Conservation (phyloP, 2,329 filamentous ascomycete species). For the Clonostachys sp. region DNA sequence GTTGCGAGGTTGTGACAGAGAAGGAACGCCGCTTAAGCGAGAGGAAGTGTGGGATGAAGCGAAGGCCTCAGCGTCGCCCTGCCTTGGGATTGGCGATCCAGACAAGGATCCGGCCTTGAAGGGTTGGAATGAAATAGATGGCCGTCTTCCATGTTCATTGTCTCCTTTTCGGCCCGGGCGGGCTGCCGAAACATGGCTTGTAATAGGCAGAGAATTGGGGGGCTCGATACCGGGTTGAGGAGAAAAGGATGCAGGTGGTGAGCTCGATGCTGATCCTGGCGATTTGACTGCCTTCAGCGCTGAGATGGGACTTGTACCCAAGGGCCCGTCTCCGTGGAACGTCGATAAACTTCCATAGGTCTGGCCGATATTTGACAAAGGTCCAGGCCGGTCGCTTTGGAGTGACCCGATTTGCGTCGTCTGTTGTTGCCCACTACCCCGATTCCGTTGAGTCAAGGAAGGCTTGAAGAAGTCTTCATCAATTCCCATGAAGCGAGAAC, state of each 20-base stretch:
- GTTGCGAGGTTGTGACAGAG: constrained; percentile 54
- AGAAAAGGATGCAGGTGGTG: constrained; percentile 48
- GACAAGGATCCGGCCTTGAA: constrained; percentile 97
- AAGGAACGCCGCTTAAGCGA: constrained; percentile 40
- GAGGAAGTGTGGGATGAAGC: constrained; percentile 50
- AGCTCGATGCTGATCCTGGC: constrained; percentile 58
- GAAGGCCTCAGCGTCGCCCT: constrained; percentile 44
- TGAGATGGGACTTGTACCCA: constrained; percentile 83
- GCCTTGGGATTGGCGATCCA: constrained; percentile 65
- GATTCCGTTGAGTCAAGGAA: constrained; percentile 58
- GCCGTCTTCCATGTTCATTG: constrained; percentile 58
- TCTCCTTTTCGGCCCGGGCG: constrained; percentile 37
- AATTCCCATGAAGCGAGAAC: constrained; percentile 87
- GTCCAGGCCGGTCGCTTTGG: constrained; percentile 53
- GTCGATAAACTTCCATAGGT: constrained; percentile 88
- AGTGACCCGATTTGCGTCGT: constrained; percentile 65
- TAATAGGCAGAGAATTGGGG: constrained; percentile 49
- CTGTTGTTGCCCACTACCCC: constrained; percentile 16
- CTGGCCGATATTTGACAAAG: constrained; percentile 61
- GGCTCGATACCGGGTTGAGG: constrained; percentile 37
- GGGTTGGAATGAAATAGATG: constrained; percentile 86
- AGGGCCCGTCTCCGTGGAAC: constrained; percentile 73
- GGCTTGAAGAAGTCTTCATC: constrained; percentile 86
- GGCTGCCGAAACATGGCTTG: constrained; percentile 19
- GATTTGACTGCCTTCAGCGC: constrained; percentile 67